These are phyloP conservation scores for Diatrype stigma DNA, from an alignment of 2,329 filamentous ascomycete species.

Conservation along the genomic window DNA sequence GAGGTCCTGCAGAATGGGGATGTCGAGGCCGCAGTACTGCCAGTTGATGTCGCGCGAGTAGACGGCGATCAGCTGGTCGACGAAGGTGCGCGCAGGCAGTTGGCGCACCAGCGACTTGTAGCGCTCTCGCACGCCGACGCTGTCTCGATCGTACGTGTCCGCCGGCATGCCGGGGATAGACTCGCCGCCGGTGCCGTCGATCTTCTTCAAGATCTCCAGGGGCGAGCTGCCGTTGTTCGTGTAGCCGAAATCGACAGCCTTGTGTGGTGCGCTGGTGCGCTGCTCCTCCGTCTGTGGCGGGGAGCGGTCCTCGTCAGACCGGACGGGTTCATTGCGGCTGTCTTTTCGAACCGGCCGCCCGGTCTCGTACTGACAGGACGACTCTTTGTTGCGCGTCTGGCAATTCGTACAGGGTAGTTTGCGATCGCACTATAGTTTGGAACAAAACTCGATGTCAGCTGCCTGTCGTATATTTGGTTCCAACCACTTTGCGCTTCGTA, in stretches of 20 bases:
- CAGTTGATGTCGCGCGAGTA: slow-evolving; percentile 58
- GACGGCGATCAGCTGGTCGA: slow-evolving; percentile 50
- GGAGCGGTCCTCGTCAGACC: slow-evolving; percentile 12
- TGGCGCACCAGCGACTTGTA: slow-evolving; percentile 57
- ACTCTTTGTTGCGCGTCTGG: slow-evolving; percentile 51
- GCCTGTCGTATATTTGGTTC: no score
- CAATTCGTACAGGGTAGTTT: slow-evolving; percentile 58
- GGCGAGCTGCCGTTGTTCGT: slow-evolving; percentile 45
- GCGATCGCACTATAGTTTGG: slow-evolving; percentile 49
- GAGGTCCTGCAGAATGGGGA: slow-evolving; percentile 46
- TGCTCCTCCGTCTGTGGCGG: slow-evolving; percentile 8
- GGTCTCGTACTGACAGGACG: slow-evolving; percentile 54
- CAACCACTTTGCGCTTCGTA: no score
- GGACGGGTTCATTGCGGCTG: slow-evolving; percentile 17
- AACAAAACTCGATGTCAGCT: slow-evolving; percentile 5
- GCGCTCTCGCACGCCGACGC: slow-evolving; percentile 46
- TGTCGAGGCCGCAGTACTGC: slow-evolving; percentile 54
- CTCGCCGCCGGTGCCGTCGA: slow-evolving; percentile 42
- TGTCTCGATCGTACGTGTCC: slow-evolving; percentile 28
- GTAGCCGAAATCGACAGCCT: slow-evolving; percentile 50
- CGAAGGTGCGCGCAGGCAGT: slow-evolving; percentile 49
- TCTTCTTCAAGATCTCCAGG: slow-evolving; percentile 50
- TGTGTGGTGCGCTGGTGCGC: slow-evolving; percentile 35
- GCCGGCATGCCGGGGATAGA: slow-evolving; percentile 29
- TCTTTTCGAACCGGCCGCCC: slow-evolving; percentile 40